Evolutionary conservation across 257 asterid species (phyloP).

Genomic region (Solanum tarapatanum): DNA sequence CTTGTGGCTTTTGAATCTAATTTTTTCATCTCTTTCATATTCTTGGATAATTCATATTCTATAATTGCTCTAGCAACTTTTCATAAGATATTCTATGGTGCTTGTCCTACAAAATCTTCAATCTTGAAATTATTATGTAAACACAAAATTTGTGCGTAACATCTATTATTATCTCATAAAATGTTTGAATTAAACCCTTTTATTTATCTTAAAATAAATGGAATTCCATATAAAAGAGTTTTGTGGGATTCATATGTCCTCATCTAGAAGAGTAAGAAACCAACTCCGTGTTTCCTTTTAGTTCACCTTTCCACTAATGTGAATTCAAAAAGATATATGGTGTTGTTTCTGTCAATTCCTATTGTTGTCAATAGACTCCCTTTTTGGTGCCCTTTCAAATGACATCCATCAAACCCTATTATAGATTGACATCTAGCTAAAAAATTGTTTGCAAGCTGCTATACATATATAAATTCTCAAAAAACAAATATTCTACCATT

Average conservation of each 20-base stretch:
- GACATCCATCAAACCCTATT: neutral
- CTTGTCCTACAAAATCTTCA: too few species aligned
- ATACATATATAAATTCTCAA: neutral
- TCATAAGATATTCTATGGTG: too few species aligned
- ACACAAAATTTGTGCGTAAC: neutral
- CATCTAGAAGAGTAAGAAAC: neutral
- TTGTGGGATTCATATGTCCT: neutral
- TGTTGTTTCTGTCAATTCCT: neutral
- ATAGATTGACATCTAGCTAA: neutral
- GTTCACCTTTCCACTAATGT: neutral
- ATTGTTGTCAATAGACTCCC: too few species aligned
- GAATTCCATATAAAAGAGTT: neutral
- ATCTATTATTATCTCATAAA: neutral
- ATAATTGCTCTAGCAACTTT: too few species aligned
- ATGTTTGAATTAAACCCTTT: neutral
- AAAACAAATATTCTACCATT: neutral
- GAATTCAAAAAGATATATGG: neutral
- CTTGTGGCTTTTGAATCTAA: neutral
- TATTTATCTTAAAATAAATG: too few species aligned
- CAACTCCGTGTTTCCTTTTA: neutral
- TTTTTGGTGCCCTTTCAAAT: neutral
- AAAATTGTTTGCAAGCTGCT: neutral
- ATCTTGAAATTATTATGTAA: neutral
- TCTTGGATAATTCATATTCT: neutral
- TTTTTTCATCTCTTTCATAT: neutral